phyloP scores from a whole-genome alignment of 176 grass and related monocot genomes.

The Urochloa ruziziensis region DNA sequence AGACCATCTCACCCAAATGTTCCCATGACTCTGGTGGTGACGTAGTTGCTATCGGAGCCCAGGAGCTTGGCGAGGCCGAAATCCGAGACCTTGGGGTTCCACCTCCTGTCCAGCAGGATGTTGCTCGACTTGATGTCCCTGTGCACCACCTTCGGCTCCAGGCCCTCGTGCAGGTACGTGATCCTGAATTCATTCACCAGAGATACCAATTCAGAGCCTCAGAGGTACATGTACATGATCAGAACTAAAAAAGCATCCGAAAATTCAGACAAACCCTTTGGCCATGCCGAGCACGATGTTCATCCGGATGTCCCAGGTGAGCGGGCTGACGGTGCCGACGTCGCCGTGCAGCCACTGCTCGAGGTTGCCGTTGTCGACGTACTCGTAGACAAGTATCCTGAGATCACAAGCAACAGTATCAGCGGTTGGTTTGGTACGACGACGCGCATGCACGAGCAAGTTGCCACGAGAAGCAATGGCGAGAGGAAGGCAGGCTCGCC shows the following conservation, averaged over 20 bases:
- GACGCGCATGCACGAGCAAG: neutral
- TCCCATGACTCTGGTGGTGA: conserved; percentile 88
- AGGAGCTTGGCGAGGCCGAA: conserved; percentile 93
- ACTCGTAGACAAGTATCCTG: conserved; percentile 94
- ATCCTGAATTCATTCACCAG: conserved; percentile 44
- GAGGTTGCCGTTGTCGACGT: conserved; percentile 82
- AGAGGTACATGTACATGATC: too few relatives aligned
- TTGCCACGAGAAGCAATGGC: neutral
- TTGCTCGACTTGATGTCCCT: conserved; percentile 94
- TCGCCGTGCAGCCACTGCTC: conserved; percentile 93
- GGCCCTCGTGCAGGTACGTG: conserved; percentile 86
- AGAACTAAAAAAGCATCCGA: neutral
- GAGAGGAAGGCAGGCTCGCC: neutral
- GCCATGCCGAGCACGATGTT: conserved; percentile 73
- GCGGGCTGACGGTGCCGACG: conserved; percentile 53
- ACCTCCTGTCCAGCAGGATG: conserved; percentile 78
- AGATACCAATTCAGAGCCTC: neutral
- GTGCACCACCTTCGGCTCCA: conserved; percentile 94
- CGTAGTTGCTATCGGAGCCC: conserved; percentile 76
- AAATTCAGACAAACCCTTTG: conserved; percentile 56
- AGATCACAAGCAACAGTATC: conserved; percentile 36
- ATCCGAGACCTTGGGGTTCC: conserved; percentile 83
- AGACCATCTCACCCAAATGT: conserved; percentile 59
- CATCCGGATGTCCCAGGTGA: conserved; percentile 82
- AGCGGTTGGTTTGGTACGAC: neutral